phyloP scores from a whole-genome alignment of 2,329 filamentous ascomycete genomes.

The Harringtonia lauricola region DNA sequence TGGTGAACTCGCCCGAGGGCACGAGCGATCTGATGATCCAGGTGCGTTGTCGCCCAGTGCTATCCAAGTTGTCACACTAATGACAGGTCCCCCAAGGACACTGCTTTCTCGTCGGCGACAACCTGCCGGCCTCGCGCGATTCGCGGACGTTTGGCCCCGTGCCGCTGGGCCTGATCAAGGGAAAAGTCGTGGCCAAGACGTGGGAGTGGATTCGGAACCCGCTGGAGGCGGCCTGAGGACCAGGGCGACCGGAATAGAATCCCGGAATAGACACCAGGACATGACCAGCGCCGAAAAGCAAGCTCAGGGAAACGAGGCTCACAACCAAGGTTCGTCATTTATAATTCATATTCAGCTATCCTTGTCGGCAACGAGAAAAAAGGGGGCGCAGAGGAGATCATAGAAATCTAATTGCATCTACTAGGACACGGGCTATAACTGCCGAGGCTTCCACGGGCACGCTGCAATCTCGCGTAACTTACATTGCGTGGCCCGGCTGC shows the following conservation, averaged over 20 bases:
- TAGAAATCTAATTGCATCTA: constrained; percentile 17
- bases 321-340: constrained; percentile 1
- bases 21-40: constrained; percentile 49
- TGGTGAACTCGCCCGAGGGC: constrained; percentile 48
- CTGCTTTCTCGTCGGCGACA: constrained; percentile 86
- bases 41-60: constrained; percentile 29
- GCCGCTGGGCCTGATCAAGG: constrained; percentile 71
- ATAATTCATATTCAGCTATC: not conserved
- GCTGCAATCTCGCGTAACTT: not conserved
- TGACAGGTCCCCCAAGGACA: constrained; percentile 76
- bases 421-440: constrained; percentile 6
- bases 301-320: not conserved
- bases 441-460: not conserved
- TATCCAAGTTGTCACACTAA: not conserved
- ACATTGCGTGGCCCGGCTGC: not conserved
- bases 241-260: too few relatives aligned
- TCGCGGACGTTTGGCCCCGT: constrained; percentile 79
- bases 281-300: too few relatives aligned
- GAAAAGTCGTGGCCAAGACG: constrained; percentile 61
- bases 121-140: constrained; percentile 72
- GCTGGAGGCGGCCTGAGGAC: constrained; percentile 9
- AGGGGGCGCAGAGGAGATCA: not conserved
- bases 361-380: not conserved
- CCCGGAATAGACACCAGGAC: too few relatives aligned
- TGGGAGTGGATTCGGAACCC: constrained; percentile 37